Evolutionary conservation across 345 rosid species (phyloP), one percentile per base, ranked within the genome.

Genomic region (Laguncularia racemosa): DNA sequence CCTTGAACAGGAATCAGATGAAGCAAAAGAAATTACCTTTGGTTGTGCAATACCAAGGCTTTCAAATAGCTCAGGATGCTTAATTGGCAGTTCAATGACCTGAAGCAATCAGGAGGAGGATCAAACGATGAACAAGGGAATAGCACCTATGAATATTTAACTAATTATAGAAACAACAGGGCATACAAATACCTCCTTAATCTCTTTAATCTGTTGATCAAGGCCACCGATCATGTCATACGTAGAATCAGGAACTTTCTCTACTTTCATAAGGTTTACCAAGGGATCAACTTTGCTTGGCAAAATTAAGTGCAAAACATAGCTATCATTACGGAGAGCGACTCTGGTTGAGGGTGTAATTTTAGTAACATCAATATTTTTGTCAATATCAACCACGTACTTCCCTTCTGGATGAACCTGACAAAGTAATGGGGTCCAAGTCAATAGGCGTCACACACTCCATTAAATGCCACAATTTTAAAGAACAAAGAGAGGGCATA

Each of bases 31-130:
- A 18, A 38, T 23, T 72, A 90, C 99, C 99, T 93, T 93, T 52
- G 99, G 99, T 69, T 93, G 99, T 23, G 97, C 96, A 61, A 93
- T 93, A 68, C 99, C 97, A 63, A 93, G 97, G 71, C 87, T 81
- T 76, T 93, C 99, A 57, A 93, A 93, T 80, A 93, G 73, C 59
- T 93, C 99, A 14, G 97, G 99, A 73, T 93, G 97, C 71, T 93
- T 93, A 58, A 89, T 93, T 45, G 99, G 99, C 53, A 93, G 95
- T 74, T 93, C 99, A 65, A 93, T 93, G 67, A 93, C 99, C 99
- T 93, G 69, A 64, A 58, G 64, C 63, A 48, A 56, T 13, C 44
- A 60, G 11, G 9, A 8, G 53, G 2, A 56, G 48, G 18, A 47
- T 50, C 17, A 13, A 55, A 54, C 46, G 43, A 28, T 61, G 46